Base-by-base conservation (phyloP, 192 early-diverging fungal genomes). In the Coemansia sp. region DNA sequence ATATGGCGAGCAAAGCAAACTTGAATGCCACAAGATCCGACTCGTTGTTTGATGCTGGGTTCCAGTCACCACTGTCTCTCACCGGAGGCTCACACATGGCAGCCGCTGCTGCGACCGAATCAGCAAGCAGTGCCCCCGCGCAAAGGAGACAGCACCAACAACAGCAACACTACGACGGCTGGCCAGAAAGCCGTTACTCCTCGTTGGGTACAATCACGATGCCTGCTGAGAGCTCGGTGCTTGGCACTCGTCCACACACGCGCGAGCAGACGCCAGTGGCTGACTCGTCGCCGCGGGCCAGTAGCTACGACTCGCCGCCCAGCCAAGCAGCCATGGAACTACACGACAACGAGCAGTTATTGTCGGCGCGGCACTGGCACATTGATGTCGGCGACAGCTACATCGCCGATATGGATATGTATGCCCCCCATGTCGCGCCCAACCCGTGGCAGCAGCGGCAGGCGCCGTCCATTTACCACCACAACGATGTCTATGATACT, bases 221-320 rank as follows among this genome's bases (percentile, higher is more conserved):
- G 31, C 58, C 31, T 5, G 36, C 44, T 6, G 67, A 62, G n/a
- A 69, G 73, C 55, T 75, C 73, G 4, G 36, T 66, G 19, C 55
- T 64, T 29, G 73, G 73, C 34, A 68, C 73, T 15, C 61, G 64
- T 12, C 31, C 63, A 50, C 72, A 74, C 42, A 68, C 72, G 32
- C 51, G 61, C 46, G 72, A 67, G 36, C 41, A 34, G 15, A 70
- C 68, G 37, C 68, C 68, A 11, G 42, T 44, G 5, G 66, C 37
- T 12, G 39, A 29, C 51, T 27, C 21, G 9, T 55, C 51, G 10
- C 25, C 11, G 51, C 51, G 12, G 25, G 12, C 27, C 27, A 29
- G 51, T 27, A 29, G 51, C 4, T 29, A 55, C 12, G 14, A 15
- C 25, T 55, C 51, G 27, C 27, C 51, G 51, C 51, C 51, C 51